A percentile compares a stretch with the other conserved stretches of the same genome.
Conservation (phyloP, 2,329 filamentous ascomycete species). For the Xylaria sp. region DNA sequence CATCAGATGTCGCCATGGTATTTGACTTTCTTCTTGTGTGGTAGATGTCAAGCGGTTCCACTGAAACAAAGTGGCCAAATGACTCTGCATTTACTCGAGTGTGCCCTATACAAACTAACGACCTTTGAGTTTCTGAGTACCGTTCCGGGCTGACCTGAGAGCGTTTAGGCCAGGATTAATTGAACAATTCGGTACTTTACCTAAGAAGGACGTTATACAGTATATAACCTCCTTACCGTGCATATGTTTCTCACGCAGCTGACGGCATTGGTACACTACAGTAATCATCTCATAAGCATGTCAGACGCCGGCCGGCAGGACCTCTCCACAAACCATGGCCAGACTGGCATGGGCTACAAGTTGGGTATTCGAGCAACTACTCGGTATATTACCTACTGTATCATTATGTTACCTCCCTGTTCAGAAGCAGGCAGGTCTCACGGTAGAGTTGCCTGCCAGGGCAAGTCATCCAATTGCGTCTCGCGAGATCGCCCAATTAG, state of each 20-base stretch:
- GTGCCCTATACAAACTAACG: constrained; percentile 16
- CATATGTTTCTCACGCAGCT: neutral
- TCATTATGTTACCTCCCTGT: neutral
- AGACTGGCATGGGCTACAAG: neutral
- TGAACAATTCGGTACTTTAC: constrained; percentile 7
- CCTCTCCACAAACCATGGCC: constrained; percentile 9
- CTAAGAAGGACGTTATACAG: neutral
- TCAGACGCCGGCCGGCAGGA: constrained; percentile 22
- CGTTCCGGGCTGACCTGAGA: neutral
- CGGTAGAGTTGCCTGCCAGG: neutral
- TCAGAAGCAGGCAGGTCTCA: neutral
- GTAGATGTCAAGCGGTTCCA: constrained; percentile 8
- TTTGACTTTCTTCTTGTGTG: neutral
- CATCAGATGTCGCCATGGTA: constrained; percentile 19
- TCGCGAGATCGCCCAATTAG: neutral
- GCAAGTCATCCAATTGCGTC: neutral
- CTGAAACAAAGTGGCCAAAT: neutral
- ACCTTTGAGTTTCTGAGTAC: constrained; percentile 1
- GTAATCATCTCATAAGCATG: constrained; percentile 31
- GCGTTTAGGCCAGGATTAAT: constrained; percentile 9
- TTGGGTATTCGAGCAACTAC: neutral
- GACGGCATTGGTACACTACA: constrained; percentile 11
- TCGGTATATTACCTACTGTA: neutral
- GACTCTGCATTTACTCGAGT: neutral
- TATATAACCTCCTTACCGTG: constrained; percentile 6